Evolutionary conservation across 495 filamentous ascomycete species (phyloP).

Genomic region (Podospora didyma): DNA sequence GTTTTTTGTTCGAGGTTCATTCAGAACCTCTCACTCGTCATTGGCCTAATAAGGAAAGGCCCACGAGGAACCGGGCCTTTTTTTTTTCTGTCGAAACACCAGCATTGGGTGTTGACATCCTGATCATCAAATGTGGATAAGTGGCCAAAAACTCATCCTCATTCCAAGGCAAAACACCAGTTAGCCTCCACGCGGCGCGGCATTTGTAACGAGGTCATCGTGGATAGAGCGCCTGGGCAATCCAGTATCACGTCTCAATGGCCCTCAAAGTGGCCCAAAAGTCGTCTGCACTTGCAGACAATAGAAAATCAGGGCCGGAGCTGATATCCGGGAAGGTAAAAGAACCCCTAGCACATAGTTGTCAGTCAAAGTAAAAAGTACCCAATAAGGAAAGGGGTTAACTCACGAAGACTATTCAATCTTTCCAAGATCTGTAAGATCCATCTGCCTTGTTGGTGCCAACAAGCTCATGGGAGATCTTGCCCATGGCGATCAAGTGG

Average conservation of each 20-base stretch:
- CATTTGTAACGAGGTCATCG: background rate
- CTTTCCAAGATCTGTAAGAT: conserved; percentile 24
- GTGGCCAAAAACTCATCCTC: background rate
- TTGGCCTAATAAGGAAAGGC: too few relatives aligned
- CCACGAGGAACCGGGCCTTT: too few relatives aligned
- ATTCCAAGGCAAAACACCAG: conserved; percentile 1
- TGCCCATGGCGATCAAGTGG: conserved; percentile 42
- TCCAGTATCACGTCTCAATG: background rate
- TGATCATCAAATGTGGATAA: background rate
- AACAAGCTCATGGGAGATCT: conserved; percentile 27
- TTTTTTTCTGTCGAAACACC: too few relatives aligned
- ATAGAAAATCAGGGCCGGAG: background rate
- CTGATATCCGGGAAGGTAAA: background rate
- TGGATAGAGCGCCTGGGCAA: background rate
- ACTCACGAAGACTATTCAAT: conserved; percentile 18
- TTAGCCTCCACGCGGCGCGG: conserved; percentile 6
- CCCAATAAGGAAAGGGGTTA: background rate
- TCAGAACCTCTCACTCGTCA: background rate
- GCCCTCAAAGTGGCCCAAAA: background rate
- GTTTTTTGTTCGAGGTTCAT: background rate
- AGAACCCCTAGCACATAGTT: background rate
- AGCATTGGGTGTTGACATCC: background rate
- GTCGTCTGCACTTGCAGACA: background rate
- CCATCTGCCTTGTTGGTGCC: conserved; percentile 18
- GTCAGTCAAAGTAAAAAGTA: background rate